Evolutionary conservation across 2,329 filamentous ascomycete genomes (phyloP), one percentile per base, ranked within the genome.

Genomic region (Aspergillus sclerotialis): DNA sequence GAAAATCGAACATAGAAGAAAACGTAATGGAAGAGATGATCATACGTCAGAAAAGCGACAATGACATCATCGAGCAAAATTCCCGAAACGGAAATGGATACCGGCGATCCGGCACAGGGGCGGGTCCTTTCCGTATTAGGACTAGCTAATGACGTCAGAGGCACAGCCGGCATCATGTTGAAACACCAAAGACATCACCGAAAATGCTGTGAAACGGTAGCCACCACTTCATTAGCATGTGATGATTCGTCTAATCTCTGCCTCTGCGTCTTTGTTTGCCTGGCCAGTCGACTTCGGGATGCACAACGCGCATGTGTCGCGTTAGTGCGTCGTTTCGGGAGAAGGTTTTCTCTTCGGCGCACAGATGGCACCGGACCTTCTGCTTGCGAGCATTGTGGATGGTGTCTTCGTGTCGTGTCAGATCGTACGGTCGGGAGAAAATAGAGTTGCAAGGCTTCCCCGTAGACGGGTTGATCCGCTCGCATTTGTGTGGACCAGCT

Each of bases 271-370:
- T 55, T 38, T 68, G 61, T 63, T 81, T 82, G 48, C 84, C 82
- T n/a, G 82, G 80, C 49, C 85, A 81, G 43, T 89, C 83, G 36
- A 90, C 75, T 42, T 94, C 86, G 0, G 90, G 89, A 60, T 95
- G 90, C 44, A 93, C 90, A 31, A 95, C 89, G 23, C 88, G 80
- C 73, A 94, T 93, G 58, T 98, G 92, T 40, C 92, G 73, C 10
- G 90, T 96, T 30, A 96, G 72, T 1, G 92, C 92, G 67, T 98
- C 92, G 44, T 90, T 92, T 38, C 92, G 80, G 49, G 88, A 94
- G 56, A 98, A 98, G 0, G 87, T 93, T 73, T 96, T 96, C 55
- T 96, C 90, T 52, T 96, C 89, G 2, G 85, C 88, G 64, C 92
- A 98, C 30, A 94, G 67, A 43, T 89, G 80, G 63, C 92, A 98